Conservation (phyloP, 768 basidiomycete species). For the Mycena sanguinolenta region DNA sequence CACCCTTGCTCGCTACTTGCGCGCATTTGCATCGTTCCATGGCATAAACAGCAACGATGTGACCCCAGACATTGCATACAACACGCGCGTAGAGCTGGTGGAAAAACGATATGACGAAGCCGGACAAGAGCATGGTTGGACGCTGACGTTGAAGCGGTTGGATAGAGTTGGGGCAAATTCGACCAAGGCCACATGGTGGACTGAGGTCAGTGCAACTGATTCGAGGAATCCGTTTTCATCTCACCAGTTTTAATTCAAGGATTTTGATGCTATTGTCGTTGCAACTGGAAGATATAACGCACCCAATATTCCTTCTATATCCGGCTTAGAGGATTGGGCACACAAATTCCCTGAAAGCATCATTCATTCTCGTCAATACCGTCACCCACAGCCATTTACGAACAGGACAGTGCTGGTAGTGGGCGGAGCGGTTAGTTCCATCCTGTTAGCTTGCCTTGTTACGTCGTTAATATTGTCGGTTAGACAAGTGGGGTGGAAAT, state of each 20-base stretch:
- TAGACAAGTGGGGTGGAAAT: conserved; percentile 42
- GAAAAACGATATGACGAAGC: conserved; percentile 52
- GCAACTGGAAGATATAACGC: conserved; percentile 40
- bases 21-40: conserved; percentile 57
- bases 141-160: conserved; percentile 49
- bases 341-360: conserved; percentile 42
- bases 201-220: conserved; percentile 46
- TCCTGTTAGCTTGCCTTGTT: background rate
- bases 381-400: conserved; percentile 45
- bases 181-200: conserved; percentile 35
- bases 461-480: background rate
- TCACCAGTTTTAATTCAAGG: background rate
- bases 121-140: conserved; percentile 52
- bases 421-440: conserved; percentile 43
- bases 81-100: conserved; percentile 62
- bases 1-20: conserved; percentile 54
- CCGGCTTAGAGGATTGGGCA: conserved; percentile 44
- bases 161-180: conserved; percentile 13
- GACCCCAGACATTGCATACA: conserved; percentile 55
- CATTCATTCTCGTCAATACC: conserved; percentile 51
- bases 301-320: conserved; percentile 35
- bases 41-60: conserved; percentile 58
- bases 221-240: conserved; percentile 33
- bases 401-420: conserved; percentile 50
- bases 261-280: conserved; percentile 40